Percentiles rank a stretch among this genome's conserved stretches.
phyloP scores from a whole-genome alignment of 345 rosid genomes.

The Citrus cavaleriei region DNA sequence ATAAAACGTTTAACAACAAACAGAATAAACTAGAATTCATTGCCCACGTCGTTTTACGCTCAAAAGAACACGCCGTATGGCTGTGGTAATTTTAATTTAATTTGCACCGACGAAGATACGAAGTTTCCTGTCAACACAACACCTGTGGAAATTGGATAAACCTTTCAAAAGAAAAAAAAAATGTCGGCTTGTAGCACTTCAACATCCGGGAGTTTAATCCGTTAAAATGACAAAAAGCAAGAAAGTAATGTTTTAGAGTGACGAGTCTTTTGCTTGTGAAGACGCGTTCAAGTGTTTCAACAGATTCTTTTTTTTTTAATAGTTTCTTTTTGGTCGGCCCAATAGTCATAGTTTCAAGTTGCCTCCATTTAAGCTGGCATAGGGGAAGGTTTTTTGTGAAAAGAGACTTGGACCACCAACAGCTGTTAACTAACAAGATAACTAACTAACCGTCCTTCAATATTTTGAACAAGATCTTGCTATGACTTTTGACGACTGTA shows the following conservation, averaged over 20 bases:
- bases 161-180: neutral
- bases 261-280: neutral
- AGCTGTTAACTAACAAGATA: neutral
- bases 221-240: neutral
- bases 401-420: slow-evolving; percentile 10
- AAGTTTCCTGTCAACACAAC: neutral
- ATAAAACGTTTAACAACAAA: neutral
- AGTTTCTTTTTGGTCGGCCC: slow-evolving; percentile 23
- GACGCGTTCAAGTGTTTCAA: slow-evolving; percentile 10
- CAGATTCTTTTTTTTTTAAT: neutral
- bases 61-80: neutral
- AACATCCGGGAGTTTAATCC: neutral
- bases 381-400: neutral
- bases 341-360: neutral
- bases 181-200: neutral
- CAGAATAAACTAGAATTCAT: neutral
- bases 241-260: neutral
- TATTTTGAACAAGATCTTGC: neutral
- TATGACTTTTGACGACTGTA: neutral
- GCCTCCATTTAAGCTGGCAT: neutral
- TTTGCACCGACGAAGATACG: neutral
- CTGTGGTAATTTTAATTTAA: too few relatives aligned
- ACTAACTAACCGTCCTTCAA: slow-evolving; percentile 8
- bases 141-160: slow-evolving; percentile 3
- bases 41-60: neutral